These are phyloP conservation scores for Leersia perrieri DNA, from an alignment of 176 grass and related monocot genomes.

Conservation along the genomic window DNA sequence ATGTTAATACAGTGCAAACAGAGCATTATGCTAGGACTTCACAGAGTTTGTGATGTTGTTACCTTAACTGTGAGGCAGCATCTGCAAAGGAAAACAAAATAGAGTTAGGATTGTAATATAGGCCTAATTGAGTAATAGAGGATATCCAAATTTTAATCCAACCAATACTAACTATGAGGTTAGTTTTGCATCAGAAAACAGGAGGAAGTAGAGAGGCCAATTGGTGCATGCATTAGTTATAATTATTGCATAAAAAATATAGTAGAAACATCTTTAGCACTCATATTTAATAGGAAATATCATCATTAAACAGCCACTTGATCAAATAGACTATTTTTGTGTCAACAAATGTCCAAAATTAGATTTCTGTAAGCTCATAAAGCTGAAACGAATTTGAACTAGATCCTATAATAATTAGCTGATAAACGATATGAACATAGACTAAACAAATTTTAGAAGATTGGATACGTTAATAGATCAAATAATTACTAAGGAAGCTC, in stretches of 20 bases:
- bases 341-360: too few species aligned
- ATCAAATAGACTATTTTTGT: neutral
- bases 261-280: neutral
- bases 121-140: neutral
- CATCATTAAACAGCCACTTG: neutral
- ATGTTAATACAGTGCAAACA: neutral
- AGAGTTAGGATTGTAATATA: neutral
- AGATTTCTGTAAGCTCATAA: too few species aligned
- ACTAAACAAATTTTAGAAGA: neutral
- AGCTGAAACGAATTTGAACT: neutral
- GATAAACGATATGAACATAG: neutral
- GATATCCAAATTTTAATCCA: neutral
- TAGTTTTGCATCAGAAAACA: neutral
- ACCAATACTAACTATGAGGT: neutral
- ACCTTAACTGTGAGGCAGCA: conserved; percentile 99
- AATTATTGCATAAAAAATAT: neutral
- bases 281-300: neutral
- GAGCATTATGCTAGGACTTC: neutral
- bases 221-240: neutral
- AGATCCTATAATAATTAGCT: neutral
- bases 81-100: conserved; percentile 40
- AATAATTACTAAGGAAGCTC: neutral
- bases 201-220: neutral
- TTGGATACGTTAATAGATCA: neutral
- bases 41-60: neutral